Evolutionary conservation across 108 stramenopile species (phyloP), one percentile per base, ranked within the genome.

Genomic region (Cylindrotheca fusiformis): DNA sequence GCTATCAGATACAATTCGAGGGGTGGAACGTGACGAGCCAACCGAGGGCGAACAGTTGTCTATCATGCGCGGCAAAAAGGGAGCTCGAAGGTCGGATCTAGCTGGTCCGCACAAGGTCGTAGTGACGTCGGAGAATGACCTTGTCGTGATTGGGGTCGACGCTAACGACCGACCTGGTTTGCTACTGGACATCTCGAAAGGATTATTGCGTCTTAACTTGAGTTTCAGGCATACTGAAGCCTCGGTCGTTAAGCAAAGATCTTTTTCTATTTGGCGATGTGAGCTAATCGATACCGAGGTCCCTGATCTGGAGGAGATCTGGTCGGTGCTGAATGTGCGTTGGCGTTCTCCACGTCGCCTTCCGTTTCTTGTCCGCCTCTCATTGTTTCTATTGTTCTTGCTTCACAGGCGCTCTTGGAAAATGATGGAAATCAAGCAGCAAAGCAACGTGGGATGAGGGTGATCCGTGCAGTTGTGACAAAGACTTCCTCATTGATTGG

Each of bases 201-300:
- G 76, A 22, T 55, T 94, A 0, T 49, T 74, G n/a, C 53, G 67
- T 19, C 52, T 90, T 4, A 73, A 74, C 32, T 52, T 94, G 29
- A 80, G 83, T 30, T 55, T 87, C 29, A 80, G 81, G 28, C 83
- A 85, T 63, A 85, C 88, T 4, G 92, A 90, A 74, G 92, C 92
- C 0, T 67, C 81, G 12, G 92, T 94, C 2, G 57, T 87, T 50
- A 56, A 55, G 20, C 50, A 49, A 12, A 69, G 92, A 32, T 88
- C 86, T 4, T 32, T 94, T 20, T 88, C 87, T 4, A 79, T 90
- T 31, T 94, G 92, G 92, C 72, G 92, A 28, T 90, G 88, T 51
- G 86, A 88, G 49, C 32, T 73, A 8, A 73, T 81, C 25, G 82
- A 79, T 6, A 20, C 48, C 10, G 76, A 74, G 19, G 49, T 76